Evolutionary conservation across 2,329 filamentous ascomycete genomes (phyloP).

Genomic region (Dryadomyces quercivorus): DNA sequence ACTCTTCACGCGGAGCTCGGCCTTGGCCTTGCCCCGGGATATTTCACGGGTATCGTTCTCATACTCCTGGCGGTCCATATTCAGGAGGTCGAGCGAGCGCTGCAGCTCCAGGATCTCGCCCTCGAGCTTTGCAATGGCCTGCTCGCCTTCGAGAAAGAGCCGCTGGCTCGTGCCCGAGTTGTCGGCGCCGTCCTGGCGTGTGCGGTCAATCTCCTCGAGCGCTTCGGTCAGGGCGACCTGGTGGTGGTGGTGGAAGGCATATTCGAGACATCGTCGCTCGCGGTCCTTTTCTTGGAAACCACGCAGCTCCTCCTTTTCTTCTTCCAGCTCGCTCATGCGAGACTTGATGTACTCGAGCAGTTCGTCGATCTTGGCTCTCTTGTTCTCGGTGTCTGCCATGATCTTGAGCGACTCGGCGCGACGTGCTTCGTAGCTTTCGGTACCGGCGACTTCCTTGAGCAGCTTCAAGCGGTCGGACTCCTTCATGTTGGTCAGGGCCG

Average conservation of each 20-base stretch:
- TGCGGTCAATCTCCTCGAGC: constrained; percentile 72
- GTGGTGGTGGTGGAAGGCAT: constrained; percentile 85
- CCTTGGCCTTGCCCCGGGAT: constrained; percentile 68
- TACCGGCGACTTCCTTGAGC: constrained; percentile 95
- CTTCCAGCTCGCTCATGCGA: constrained; percentile 76
- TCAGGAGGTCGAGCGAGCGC: constrained; percentile 72
- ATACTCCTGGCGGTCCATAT: constrained; percentile 73
- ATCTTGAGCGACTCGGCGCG: constrained; percentile 89
- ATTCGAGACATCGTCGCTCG: constrained; percentile 83
- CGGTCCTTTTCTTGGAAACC: constrained; percentile 92
- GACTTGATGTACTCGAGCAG: constrained; percentile 85
- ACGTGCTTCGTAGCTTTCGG: constrained; percentile 89
- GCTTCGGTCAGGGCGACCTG: constrained; percentile 67
- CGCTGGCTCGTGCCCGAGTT: constrained; percentile 71
- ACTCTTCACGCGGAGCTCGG: constrained; percentile 73
- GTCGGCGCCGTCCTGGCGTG: constrained; percentile 70
- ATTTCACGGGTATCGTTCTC: constrained; percentile 82
- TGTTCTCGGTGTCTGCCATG: constrained; percentile 93
- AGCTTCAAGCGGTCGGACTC: constrained; percentile 81
- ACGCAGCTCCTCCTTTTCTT: constrained; percentile 91
- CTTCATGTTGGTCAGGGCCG: constrained; percentile 96
- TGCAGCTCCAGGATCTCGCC: constrained; percentile 67
- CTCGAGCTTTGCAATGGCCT: constrained; percentile 65
- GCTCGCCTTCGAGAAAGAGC: constrained; percentile 66
- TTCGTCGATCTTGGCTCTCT: constrained; percentile 88